Evolutionary conservation across 2,329 filamentous ascomycete genomes (phyloP).

Genomic region (Aspergillus unguis): DNA sequence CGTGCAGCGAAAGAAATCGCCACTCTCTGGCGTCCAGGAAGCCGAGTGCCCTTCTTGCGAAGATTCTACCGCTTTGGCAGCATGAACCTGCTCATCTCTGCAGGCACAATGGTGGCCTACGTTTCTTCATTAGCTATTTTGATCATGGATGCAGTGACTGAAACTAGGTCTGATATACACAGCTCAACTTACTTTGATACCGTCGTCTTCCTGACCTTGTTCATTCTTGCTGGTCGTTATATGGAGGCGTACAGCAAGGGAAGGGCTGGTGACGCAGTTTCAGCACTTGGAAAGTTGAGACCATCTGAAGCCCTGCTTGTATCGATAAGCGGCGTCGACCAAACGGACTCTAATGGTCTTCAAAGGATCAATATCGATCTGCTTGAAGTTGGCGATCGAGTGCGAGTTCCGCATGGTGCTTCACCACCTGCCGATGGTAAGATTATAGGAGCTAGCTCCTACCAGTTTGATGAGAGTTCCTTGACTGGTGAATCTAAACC

Average conservation of each 20-base stretch:
- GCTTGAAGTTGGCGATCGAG: slow-evolving; percentile 69
- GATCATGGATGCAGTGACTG: slow-evolving; percentile 52
- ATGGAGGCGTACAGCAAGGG: slow-evolving; percentile 85
- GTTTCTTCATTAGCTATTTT: slow-evolving; percentile 76
- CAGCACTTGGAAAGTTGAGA: slow-evolving; percentile 71
- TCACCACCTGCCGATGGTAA: slow-evolving; percentile 81
- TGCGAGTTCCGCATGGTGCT: slow-evolving; percentile 72
- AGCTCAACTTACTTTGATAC: slow-evolving; percentile 80
- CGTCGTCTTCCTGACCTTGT: slow-evolving; percentile 86
- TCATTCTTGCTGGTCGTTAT: slow-evolving; percentile 64
- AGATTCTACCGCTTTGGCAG: slow-evolving; percentile 91
- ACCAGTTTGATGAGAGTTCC: slow-evolving; percentile 82
- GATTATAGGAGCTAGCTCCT: slow-evolving; percentile 55
- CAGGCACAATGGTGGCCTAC: slow-evolving; percentile 85
- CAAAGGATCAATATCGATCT: slow-evolving; percentile 61
- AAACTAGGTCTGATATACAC: slow-evolving; percentile 45
- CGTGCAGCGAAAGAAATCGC: slow-evolving; percentile 75
- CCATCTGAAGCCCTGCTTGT: slow-evolving; percentile 74
- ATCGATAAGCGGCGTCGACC: slow-evolving; percentile 12
- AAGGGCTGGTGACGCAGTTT: slow-evolving; percentile 81
- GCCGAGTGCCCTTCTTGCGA: slow-evolving; percentile 66
- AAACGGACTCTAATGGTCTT: slow-evolving; percentile 4
- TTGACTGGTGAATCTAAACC: slow-evolving; percentile 61
- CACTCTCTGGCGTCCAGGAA: slow-evolving; percentile 72
- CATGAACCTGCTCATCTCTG: slow-evolving; percentile 91